These are phyloP conservation scores for Phytopythium boreale DNA, from an alignment of 352 stramenopile species.

Conservation along the genomic window DNA sequence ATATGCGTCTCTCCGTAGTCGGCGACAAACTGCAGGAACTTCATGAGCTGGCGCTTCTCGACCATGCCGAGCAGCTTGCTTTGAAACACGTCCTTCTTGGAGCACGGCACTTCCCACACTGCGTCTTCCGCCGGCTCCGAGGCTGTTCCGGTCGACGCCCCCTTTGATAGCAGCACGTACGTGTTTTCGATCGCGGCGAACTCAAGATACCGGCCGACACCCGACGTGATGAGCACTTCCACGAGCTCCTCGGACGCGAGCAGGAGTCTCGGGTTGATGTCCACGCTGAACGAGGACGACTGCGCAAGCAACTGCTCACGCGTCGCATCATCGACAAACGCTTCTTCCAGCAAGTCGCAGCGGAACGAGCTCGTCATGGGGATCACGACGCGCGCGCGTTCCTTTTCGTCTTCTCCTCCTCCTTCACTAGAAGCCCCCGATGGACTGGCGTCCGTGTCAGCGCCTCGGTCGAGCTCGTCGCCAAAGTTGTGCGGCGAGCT, in stretches of 20 bases:
- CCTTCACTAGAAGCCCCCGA: background rate
- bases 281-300: slow-evolving; percentile 70
- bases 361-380: slow-evolving; percentile 43
- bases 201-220: slow-evolving; percentile 84
- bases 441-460: background rate
- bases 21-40: slow-evolving; percentile 88
- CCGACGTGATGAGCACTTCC: slow-evolving; percentile 80
- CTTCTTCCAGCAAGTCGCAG: slow-evolving; percentile 40
- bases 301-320: slow-evolving; percentile 33
- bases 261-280: slow-evolving; percentile 79
- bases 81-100: slow-evolving; percentile 89
- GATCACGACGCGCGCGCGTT: slow-evolving; percentile 17
- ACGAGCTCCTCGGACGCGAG: slow-evolving; percentile 78
- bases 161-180: slow-evolving; percentile 55
- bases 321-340: slow-evolving; percentile 32
- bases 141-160: background rate
- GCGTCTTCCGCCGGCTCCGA: slow-evolving; percentile 19
- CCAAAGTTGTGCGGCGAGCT: slow-evolving; percentile 29
- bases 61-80: slow-evolving; percentile 80
- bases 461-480: slow-evolving; percentile 14
- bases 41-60: slow-evolving; percentile 90
- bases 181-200: slow-evolving; percentile 85
- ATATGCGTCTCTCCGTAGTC: slow-evolving; percentile 81
- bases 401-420: background rate
- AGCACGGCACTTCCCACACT: slow-evolving; percentile 84